These are phyloP conservation scores for Naganishia randhawae DNA, from an alignment of 768 basidiomycete species.

Conservation along the genomic window DNA sequence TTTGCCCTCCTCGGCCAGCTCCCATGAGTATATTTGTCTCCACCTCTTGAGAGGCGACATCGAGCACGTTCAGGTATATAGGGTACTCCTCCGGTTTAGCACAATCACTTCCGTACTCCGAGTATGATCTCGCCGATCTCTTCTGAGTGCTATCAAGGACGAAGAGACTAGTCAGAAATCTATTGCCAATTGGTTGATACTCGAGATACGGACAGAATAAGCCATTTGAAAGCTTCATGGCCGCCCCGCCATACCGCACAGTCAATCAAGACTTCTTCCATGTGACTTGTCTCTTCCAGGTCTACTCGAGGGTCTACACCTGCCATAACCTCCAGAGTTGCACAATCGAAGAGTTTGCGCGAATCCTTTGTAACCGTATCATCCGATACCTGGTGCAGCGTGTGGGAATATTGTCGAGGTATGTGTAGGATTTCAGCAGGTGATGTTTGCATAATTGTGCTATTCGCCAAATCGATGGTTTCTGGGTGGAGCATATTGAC, in stretches of 20 bases:
- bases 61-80: conserved; percentile 8
- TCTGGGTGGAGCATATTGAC: conserved; percentile 20
- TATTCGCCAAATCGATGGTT: conserved; percentile 13
- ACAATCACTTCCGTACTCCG: not conserved
- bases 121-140: not conserved
- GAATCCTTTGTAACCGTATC: not conserved
- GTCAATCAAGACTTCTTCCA: conserved; percentile 7
- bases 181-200: not conserved
- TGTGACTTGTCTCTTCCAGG: not conserved
- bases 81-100: not conserved
- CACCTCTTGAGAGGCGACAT: not conserved
- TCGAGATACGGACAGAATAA: not conserved
- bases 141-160: not conserved
- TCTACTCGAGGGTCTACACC: not conserved
- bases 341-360: not conserved
- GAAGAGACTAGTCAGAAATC: not conserved
- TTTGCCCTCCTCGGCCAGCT: conserved; percentile 1
- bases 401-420: not conserved
- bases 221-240: not conserved
- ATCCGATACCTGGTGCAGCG: not conserved
- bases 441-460: conserved; percentile 7
- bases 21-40: conserved; percentile 10
- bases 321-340: not conserved
- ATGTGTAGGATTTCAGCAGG: conserved; percentile 11
- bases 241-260: not conserved